Evolutionary conservation across 495 filamentous ascomycete genomes (phyloP).

Genomic region (Aspergillus haitiensis): DNA sequence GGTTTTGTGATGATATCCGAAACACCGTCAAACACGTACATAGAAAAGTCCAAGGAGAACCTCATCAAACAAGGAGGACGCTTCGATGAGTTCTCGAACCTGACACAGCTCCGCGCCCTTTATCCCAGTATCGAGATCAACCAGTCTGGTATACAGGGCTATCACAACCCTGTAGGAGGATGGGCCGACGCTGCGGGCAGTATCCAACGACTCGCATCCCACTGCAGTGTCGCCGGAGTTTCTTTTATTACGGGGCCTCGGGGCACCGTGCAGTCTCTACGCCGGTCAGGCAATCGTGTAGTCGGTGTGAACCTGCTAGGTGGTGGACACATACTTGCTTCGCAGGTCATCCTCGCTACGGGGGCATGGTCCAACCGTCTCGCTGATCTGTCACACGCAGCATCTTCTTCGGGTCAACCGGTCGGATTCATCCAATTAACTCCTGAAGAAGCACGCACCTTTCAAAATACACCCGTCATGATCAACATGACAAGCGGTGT

Average conservation of each 20-base stretch:
- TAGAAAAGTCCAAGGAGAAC: constrained; percentile 35
- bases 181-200: constrained; percentile 75
- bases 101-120: constrained; percentile 40
- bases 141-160: constrained; percentile 63
- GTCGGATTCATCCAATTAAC: constrained; percentile 70
- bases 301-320: constrained; percentile 30
- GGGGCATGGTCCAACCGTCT: constrained; percentile 78
- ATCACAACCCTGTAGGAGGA: constrained; percentile 65
- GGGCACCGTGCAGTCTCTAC: constrained; percentile 28
- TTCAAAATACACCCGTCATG: constrained; percentile 65
- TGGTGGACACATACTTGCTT: constrained; percentile 56
- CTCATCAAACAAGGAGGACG: constrained; percentile 42
- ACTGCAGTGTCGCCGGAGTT: constrained; percentile 33
- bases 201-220: constrained; percentile 55
- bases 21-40: constrained; percentile 11
- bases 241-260: constrained; percentile 33
- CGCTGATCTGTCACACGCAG: constrained; percentile 66
- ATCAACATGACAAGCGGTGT: constrained; percentile 74
- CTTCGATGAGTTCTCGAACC: constrained; percentile 35
- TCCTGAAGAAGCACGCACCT: constrained; percentile 55
- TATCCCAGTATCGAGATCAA: constrained; percentile 46
- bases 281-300: constrained; percentile 26
- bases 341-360: constrained; percentile 71
- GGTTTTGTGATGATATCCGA: constrained; percentile 23
- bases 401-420: constrained; percentile 70